Conservation (phyloP, 2,329 filamentous ascomycete species). For the Ilyonectria robusta region DNA sequence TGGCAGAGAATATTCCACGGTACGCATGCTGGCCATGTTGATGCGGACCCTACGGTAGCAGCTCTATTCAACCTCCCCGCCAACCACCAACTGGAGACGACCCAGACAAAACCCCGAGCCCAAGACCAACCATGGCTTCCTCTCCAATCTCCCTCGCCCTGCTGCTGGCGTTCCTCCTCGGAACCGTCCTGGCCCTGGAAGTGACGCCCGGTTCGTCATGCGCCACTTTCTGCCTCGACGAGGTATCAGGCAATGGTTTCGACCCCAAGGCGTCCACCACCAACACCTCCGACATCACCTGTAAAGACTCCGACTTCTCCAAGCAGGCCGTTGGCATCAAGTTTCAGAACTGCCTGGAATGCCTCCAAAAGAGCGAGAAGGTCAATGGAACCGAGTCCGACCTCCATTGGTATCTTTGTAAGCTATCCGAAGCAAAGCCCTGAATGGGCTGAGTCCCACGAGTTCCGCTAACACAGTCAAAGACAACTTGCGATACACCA, state of each 20-base stretch:
- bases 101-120: constrained; percentile 2
- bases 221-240: constrained; percentile 62
- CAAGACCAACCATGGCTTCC: constrained; percentile 15
- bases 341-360: constrained; percentile 63
- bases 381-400: constrained; percentile 58
- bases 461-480: constrained; percentile 30
- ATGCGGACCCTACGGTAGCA: constrained; percentile 16
- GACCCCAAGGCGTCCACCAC: constrained; percentile 57
- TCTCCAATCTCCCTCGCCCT: constrained; percentile 3
- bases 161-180: constrained; percentile 14
- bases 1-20: constrained; percentile 15
- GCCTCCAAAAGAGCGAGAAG: constrained; percentile 62
- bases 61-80: constrained; percentile 8
- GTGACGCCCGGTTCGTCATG: constrained; percentile 68
- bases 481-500: constrained; percentile 66
- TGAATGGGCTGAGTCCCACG: not conserved
- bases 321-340: constrained; percentile 57
- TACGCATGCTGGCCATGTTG: constrained; percentile 26
- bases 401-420: constrained; percentile 64
- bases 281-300: constrained; percentile 62
- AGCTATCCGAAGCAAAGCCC: constrained; percentile 36
- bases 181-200: constrained; percentile 53
- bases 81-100: not conserved
- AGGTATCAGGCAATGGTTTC: constrained; percentile 49
- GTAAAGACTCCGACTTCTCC: constrained; percentile 58